Evolutionary conservation across 495 filamentous ascomycete genomes (phyloP), one percentile per base, ranked within the genome.

Genomic region (Hyaloscypha finlandica): DNA sequence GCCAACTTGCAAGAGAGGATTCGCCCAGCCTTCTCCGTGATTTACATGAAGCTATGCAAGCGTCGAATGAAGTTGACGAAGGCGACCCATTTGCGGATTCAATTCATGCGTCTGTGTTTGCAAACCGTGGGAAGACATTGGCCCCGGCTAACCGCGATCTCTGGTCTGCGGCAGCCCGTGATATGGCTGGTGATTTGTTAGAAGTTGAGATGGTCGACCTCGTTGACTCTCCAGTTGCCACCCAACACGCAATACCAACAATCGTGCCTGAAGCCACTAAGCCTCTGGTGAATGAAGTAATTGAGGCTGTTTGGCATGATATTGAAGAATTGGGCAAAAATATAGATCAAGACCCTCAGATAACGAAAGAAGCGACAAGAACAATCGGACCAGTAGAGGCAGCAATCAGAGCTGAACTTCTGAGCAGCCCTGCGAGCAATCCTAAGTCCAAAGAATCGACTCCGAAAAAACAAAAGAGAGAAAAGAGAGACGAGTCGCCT

Each of bases 1-100:
- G 94, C 76, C 94, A 98, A 75, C 79, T 98, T 20, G 90, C 90
- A 57, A 81, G 82, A 61, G 90, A 92, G 45, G 88, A 93, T 59
- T 92, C 92, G 0, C 90, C 91, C 3, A 81, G 82, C 3, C 82
- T 87, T 6, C 78, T 93, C 4, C 82, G 85, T 59, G 85, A 94
- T 59, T 79, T 90, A 39, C 91, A 94, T 64, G 76, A 84, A 70
- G 90, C 91, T 20, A 88, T 94, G 65, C 80, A 80, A 64, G 81
- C 82, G 59, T 94, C 92, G 0, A 83, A 81, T 52, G 70, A 77
- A 31, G 52, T 74, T 0, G 76, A 81, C 48, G 74, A 62, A 4
- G 71, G 66, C 20, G 73, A 75, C 68, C 74, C 78, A 14, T 79
- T 84, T 65, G 63, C 66, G 48, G 71, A 80, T 32, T 11, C 16